Conservation (phyloP, 169 alveolate species). For the Sarcocystis neurona region DNA sequence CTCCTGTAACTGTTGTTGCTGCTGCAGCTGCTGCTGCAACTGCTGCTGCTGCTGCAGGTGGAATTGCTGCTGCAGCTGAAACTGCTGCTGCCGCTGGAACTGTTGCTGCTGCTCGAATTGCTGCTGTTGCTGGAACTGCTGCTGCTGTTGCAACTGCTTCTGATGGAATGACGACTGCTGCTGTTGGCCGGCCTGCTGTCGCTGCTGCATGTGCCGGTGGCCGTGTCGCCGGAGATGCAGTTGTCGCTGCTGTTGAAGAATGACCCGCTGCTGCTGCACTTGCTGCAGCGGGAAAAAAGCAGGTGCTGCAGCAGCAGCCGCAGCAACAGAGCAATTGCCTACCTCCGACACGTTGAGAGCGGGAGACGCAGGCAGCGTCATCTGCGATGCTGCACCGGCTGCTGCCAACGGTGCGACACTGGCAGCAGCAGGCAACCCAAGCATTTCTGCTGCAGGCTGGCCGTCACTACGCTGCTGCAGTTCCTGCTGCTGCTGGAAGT, state of each 20-base stretch:
- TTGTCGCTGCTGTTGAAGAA: no score
- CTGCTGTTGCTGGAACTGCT: neutral
- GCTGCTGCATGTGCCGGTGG: neutral
- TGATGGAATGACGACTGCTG: neutral
- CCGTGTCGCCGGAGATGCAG: constrained; percentile 3
- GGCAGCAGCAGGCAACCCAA: no score
- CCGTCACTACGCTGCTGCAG: no score
- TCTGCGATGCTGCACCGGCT: no score
- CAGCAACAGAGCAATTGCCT: constrained; percentile 43
- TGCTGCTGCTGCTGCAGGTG: neutral
- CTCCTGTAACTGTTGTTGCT: neutral
- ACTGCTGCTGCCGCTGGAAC: neutral
- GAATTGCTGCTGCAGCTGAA: neutral
- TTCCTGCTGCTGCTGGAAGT: constrained; percentile 8
- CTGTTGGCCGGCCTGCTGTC: neutral
- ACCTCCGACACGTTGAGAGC: no score
- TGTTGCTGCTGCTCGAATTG: constrained; percentile 19
- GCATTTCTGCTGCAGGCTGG: no score
- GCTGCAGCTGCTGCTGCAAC: constrained; percentile 17
- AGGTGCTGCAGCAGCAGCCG: neutral
- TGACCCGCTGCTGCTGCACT: constrained; percentile 10
- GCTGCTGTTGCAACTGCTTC: constrained; percentile 12
- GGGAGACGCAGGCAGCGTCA: no score
- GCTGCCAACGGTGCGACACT: no score
- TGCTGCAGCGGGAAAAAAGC: constrained; percentile 17